Conservation (phyloP, 495 filamentous ascomycete genomes). For the Podospora tetraspora region DNA sequence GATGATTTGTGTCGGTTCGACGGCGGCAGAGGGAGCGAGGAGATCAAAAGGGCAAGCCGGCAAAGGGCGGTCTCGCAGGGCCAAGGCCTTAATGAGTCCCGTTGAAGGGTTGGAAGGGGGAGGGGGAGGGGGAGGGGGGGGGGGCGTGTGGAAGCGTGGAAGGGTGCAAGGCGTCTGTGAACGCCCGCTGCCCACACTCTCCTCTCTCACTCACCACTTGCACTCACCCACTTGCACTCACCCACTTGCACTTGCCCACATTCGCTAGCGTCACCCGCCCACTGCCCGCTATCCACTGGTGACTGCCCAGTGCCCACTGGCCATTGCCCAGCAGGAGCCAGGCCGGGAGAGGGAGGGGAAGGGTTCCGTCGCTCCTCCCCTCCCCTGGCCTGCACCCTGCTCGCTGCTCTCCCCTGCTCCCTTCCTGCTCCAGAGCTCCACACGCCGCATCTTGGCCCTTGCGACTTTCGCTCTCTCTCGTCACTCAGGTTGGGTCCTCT, state of each 20-base stretch:
- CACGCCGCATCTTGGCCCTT: neutral
- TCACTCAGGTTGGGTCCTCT: neutral
- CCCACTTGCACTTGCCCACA: neutral
- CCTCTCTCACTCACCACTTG: neutral
- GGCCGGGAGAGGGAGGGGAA: neutral
- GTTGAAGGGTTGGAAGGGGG: neutral
- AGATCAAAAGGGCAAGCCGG: slow-evolving; percentile 31
- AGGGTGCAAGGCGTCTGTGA: slow-evolving; percentile 6
- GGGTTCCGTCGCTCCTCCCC: neutral
- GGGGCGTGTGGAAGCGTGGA: neutral
- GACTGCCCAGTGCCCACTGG: neutral
- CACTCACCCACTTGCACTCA: neutral
- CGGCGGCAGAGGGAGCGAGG: slow-evolving; percentile 9
- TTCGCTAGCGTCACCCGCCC: slow-evolving; percentile 2
- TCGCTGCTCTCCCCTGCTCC: neutral
- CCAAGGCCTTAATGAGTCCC: slow-evolving; percentile 16
- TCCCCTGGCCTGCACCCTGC: neutral
- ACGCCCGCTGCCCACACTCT: slow-evolving; percentile 4
- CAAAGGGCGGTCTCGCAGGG: slow-evolving; percentile 19
- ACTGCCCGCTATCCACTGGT: neutral
- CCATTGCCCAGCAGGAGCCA: neutral
- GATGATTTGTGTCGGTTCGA: neutral
- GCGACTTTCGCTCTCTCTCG: neutral
- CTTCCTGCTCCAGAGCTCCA: neutral
- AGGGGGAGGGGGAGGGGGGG: neutral